phyloP scores from a whole-genome alignment of 2,329 filamentous ascomycete genomes.

The Cryphonectria naterciae region DNA sequence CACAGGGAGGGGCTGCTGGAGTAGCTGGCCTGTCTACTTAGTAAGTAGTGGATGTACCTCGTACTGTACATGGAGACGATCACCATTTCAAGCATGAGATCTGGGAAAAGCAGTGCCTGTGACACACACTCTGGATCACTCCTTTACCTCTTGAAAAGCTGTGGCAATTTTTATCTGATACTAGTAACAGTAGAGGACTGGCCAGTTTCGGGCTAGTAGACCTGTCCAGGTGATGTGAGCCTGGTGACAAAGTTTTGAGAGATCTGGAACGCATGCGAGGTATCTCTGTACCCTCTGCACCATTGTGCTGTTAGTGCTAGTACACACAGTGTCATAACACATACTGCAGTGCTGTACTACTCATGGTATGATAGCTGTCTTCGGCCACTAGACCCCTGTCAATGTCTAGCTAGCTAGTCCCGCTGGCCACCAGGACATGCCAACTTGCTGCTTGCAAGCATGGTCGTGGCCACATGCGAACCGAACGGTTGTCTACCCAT shows the following conservation, averaged over 20 bases:
- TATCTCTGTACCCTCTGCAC: not conserved
- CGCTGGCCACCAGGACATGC: conserved; percentile 9
- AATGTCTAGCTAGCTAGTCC: not conserved
- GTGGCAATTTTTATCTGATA: not conserved
- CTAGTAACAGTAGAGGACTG: not conserved
- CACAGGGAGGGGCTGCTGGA: not conserved
- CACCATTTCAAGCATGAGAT: not conserved
- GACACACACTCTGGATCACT: not conserved
- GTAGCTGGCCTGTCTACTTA: not conserved
- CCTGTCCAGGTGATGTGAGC: not conserved
- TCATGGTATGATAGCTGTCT: not conserved
- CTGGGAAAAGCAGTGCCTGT: not conserved
- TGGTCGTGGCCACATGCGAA: conserved; percentile 16
- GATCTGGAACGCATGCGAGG: not conserved
- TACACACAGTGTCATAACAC: not conserved
- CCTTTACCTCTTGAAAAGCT: not conserved
- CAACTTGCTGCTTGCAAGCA: conserved; percentile 19
- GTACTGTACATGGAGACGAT: not conserved
- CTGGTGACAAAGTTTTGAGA: not conserved
- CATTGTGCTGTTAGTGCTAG: not conserved
- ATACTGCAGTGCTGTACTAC: not conserved
- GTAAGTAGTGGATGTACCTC: not conserved
- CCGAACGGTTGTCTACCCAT: not conserved
- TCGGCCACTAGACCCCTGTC: conserved; percentile 1
- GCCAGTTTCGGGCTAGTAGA: not conserved